phyloP scores from a whole-genome alignment of 1,284 basidiomycete species.

The Ganoderma meredithae region DNA sequence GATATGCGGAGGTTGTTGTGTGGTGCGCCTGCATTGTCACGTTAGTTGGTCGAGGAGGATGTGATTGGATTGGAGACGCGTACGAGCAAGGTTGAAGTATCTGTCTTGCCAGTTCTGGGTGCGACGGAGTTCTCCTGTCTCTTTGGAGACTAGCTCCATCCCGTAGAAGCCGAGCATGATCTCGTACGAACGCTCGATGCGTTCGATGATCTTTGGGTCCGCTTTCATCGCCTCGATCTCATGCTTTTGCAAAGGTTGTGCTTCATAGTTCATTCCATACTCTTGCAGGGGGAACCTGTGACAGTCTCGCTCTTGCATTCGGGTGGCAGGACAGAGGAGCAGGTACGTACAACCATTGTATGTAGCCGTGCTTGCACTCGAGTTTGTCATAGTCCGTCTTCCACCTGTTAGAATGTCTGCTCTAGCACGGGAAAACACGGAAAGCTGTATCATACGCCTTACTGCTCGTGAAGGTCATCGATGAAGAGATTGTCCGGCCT shows the following conservation, averaged over 20 bases:
- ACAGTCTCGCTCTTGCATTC: not conserved
- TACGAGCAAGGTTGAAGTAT: conserved; percentile 72
- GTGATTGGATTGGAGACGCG: conserved; percentile 42
- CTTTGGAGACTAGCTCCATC: conserved; percentile 63
- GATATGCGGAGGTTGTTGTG: conserved; percentile 84
- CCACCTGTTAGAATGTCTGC: conserved; percentile 54
- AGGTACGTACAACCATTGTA: conserved; percentile 75
- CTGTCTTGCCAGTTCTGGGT: conserved; percentile 55
- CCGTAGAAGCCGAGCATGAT: conserved; percentile 82
- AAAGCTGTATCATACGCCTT: conserved; percentile 33
- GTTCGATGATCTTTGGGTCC: conserved; percentile 55
- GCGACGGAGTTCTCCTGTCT: conserved; percentile 61
- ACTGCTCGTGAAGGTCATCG: conserved; percentile 70
- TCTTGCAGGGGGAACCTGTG: conserved; percentile 73
- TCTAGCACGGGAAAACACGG: not conserved
- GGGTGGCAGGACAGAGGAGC: not conserved
- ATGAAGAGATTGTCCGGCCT: conserved; percentile 68
- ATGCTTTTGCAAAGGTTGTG: conserved; percentile 70
- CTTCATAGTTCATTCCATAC: conserved; percentile 71
- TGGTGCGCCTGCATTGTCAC: conserved; percentile 52
- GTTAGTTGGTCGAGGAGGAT: not conserved
- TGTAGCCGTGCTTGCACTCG: conserved; percentile 75
- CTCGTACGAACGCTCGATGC: conserved; percentile 66
- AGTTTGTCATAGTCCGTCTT: conserved; percentile 65
- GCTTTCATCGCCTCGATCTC: conserved; percentile 69